Conservation (phyloP, 2,329 filamentous ascomycete species). For the Echinosphaeria canescens region DNA sequence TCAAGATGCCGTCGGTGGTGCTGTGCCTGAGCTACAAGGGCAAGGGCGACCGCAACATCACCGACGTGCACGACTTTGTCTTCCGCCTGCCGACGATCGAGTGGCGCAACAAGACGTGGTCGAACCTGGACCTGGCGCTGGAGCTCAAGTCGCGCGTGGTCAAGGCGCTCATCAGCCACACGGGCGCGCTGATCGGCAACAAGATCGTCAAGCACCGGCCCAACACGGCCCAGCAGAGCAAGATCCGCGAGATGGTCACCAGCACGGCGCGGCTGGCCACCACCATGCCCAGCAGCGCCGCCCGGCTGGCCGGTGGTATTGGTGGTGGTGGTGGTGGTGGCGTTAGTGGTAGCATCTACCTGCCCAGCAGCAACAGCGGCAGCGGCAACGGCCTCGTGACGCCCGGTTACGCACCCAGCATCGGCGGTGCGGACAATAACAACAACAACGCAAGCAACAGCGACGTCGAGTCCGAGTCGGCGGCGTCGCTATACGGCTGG, state of each 20-base stretch:
- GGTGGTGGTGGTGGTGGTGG: too few species aligned
- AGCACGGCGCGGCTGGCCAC: conserved; percentile 42
- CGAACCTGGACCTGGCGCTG: conserved; percentile 81
- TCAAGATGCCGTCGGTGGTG: conserved; percentile 87
- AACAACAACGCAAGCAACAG: too few species aligned
- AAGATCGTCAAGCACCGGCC: conserved; percentile 85
- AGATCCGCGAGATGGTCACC: conserved; percentile 67
- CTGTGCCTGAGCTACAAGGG: conserved; percentile 94
- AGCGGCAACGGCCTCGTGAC: too few species aligned
- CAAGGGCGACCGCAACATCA: conserved; percentile 82
- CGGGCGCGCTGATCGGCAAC: conserved; percentile 91
- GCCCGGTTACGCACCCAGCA: too few species aligned
- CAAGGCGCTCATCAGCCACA: conserved; percentile 82
- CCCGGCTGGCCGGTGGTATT: too few species aligned
- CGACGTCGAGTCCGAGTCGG: too few species aligned
- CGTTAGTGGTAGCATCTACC: too few species aligned
- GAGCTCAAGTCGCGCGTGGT: conserved; percentile 90
- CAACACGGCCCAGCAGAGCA: conserved; percentile 54
- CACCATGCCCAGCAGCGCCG: background rate
- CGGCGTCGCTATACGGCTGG: too few species aligned
- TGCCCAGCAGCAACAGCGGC: too few species aligned
- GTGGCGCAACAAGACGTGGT: conserved; percentile 98
- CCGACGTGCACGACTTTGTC: conserved; percentile 94
- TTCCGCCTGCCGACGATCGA: conserved; percentile 89
- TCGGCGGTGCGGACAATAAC: too few species aligned